phyloP scores from a whole-genome alignment of 441 rosid species.

The Pelargonium exstipulatum region DNA sequence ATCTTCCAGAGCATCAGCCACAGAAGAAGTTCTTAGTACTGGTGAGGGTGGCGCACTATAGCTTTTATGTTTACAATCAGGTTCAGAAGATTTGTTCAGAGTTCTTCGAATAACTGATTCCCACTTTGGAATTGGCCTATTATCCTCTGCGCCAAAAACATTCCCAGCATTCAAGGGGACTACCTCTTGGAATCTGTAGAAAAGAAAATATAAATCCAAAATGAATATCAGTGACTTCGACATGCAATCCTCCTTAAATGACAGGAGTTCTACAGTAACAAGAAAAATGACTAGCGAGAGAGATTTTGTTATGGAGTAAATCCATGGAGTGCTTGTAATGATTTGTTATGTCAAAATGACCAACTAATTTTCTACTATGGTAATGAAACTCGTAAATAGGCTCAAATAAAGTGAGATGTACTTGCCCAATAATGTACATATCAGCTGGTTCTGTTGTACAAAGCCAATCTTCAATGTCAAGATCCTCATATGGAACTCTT shows the following conservation, averaged over 20 bases:
- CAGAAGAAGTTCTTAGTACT: conserved; percentile 59
- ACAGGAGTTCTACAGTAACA: not conserved
- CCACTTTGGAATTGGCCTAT: conserved; percentile 81
- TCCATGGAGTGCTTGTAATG: too few species aligned
- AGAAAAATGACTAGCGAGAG: too few species aligned
- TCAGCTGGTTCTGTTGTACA: conserved; percentile 75
- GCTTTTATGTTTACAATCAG: conserved; percentile 59
- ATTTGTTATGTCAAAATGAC: too few species aligned
- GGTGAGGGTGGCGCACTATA: conserved; percentile 94
- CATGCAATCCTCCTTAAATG: too few species aligned
- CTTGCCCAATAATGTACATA: conserved; percentile 81
- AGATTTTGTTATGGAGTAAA: too few species aligned
- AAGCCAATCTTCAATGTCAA: conserved; percentile 85
- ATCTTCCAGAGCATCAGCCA: conserved; percentile 64
- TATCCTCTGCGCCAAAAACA: conserved; percentile 91
- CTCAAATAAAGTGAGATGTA: conserved; percentile 7
- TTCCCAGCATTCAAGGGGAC: conserved; percentile 96
- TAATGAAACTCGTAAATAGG: not conserved
- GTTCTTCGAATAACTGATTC: conserved; percentile 84
- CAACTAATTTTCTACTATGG: not conserved
- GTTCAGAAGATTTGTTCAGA: conserved; percentile 54
- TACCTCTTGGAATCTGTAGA: conserved; percentile 85
- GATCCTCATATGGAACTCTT: conserved; percentile 59
- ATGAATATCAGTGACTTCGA: not conserved
- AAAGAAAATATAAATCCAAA: conserved; percentile 10